Evolutionary conservation across 352 stramenopile genomes (phyloP).

Genomic region (Pythium apleroticum): DNA sequence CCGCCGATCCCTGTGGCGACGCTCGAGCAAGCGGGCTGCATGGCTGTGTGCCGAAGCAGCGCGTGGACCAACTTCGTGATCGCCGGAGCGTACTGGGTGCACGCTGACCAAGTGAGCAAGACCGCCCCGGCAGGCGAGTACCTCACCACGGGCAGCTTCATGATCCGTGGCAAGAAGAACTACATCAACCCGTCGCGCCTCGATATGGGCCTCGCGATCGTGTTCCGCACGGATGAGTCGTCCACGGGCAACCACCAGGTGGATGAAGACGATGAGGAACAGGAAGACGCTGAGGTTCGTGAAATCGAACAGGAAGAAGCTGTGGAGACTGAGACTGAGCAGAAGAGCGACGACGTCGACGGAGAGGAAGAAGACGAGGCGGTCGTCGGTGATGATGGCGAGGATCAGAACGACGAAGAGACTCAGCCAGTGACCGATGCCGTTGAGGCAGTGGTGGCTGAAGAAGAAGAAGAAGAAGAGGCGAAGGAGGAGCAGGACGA

Average conservation of each 20-base stretch:
- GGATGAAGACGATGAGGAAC: constrained; percentile 17
- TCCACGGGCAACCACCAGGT: constrained; percentile 62
- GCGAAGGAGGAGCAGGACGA: constrained; percentile 8
- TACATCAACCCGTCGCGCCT: constrained; percentile 88
- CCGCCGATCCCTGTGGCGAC: constrained; percentile 64
- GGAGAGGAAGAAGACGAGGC: constrained; percentile 12
- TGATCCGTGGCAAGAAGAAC: constrained; percentile 96
- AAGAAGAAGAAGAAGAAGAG: constrained; percentile 8
- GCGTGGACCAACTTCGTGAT: constrained; percentile 97
- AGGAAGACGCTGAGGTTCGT: constrained; percentile 7
- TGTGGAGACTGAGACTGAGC: constrained; percentile 13
- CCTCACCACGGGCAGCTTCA: constrained; percentile 96
- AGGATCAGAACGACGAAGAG: constrained; percentile 19
- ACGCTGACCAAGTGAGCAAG: constrained; percentile 98
- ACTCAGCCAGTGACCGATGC: neutral
- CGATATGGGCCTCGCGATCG: constrained; percentile 90
- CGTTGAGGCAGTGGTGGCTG: neutral
- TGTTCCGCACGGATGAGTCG: constrained; percentile 91
- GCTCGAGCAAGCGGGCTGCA: constrained; percentile 95
- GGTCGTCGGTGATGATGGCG: neutral
- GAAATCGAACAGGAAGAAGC: constrained; percentile 19
- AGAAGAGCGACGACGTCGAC: constrained; percentile 13
- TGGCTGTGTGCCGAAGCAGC: constrained; percentile 95
- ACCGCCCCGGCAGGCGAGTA: constrained; percentile 96
- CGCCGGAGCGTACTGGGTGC: constrained; percentile 96